phyloP scores from a whole-genome alignment of 805 yeast genomes.

The Saccharomycopsis guyanensis region DNA sequence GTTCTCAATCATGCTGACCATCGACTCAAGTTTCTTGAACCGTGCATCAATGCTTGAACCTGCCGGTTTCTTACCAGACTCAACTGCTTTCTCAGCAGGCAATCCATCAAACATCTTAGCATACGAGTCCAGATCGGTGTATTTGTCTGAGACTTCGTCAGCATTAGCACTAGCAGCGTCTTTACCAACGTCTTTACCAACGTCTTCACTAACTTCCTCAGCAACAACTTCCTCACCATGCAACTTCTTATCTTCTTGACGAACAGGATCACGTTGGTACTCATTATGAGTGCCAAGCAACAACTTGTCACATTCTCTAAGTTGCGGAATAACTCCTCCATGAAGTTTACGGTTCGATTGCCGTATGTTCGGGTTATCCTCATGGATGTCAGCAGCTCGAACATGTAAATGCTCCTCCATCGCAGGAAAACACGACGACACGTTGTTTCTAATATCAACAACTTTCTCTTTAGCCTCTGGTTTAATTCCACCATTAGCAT shows the following conservation, averaged over 20 bases:
- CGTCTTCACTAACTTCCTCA: not conserved
- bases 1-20: conserved; percentile 9
- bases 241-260: too few relatives aligned
- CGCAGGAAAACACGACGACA: not conserved
- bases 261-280: too few relatives aligned
- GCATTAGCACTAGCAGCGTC: not conserved
- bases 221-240: not conserved
- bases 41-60: not conserved
- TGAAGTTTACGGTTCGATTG: not conserved
- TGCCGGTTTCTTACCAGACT: too few relatives aligned
- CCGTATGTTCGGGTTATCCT: not conserved
- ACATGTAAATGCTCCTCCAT: not conserved
- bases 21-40: conserved; percentile 9
- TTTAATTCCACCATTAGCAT: too few relatives aligned
- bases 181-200: conserved; percentile 2
- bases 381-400: too few relatives aligned
- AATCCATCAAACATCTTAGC: conserved; percentile 10
- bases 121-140: conserved; percentile 10
- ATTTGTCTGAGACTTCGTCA: too few relatives aligned
- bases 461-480: too few relatives aligned
- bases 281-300: conserved; percentile 2
- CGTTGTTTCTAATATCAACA: not conserved
- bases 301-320: conserved; percentile 1
- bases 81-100: too few relatives aligned
- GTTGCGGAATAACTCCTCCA: not conserved